Conservation (phyloP, 352 stramenopile species). For the Pythium phragmitis region DNA sequence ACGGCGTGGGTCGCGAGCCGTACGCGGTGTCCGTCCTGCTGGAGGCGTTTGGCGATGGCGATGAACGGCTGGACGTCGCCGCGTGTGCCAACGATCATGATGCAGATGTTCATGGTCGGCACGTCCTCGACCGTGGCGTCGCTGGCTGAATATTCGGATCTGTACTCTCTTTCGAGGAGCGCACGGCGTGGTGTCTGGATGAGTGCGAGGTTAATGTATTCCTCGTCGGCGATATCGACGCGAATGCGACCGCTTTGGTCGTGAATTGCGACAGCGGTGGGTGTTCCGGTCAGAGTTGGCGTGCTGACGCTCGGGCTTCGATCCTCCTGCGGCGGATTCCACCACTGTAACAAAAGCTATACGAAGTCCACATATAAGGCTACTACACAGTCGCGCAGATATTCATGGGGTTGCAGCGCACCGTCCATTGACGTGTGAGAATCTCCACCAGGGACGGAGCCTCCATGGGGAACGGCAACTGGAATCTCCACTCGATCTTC, state of each 20-base stretch:
- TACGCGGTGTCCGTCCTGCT: constrained; percentile 87
- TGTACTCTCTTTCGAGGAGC: constrained; percentile 22
- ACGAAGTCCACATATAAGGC: not conserved
- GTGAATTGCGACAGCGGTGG: constrained; percentile 40
- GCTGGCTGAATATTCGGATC: not conserved
- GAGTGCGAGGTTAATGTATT: constrained; percentile 38
- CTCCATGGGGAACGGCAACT: constrained; percentile 1
- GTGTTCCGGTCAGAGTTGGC: not conserved
- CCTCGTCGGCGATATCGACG: constrained; percentile 49
- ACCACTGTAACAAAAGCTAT: constrained; percentile 7
- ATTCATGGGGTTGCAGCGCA: not conserved
- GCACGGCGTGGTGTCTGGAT: constrained; percentile 34
- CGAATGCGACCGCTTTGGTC: constrained; percentile 48
- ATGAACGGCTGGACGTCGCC: constrained; percentile 88
- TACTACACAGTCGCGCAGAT: not conserved
- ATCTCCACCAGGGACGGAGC: not conserved
- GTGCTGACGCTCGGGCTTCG: not conserved
- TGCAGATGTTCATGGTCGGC: constrained; percentile 72
- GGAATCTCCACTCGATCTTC: constrained; percentile 1
- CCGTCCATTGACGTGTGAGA: constrained; percentile 7
- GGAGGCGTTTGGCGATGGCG: constrained; percentile 81
- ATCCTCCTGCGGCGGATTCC: not conserved
- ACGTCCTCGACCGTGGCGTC: constrained; percentile 22
- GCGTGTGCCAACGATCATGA: constrained; percentile 90
- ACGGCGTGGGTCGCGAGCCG: constrained; percentile 88